Conservation (phyloP, 768 basidiomycete genomes). For the Galerina marginata region DNA sequence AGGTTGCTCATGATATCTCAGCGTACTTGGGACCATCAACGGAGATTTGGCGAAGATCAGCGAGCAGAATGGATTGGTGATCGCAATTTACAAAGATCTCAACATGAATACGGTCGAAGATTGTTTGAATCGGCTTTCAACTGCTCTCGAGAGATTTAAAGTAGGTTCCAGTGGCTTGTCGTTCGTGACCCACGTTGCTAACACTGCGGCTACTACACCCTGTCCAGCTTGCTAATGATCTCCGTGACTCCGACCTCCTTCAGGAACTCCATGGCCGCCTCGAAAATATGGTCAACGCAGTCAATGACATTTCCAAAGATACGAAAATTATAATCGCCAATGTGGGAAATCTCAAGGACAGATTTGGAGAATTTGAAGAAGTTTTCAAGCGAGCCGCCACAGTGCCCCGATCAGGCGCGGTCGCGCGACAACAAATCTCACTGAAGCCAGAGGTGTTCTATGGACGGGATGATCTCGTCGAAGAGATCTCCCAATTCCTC, state of each 20-base stretch:
- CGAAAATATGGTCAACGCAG: neutral
- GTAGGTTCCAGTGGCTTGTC: neutral
- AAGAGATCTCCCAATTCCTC: conserved; percentile 4
- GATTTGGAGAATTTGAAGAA: no score
- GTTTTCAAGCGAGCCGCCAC: neutral
- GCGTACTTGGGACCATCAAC: conserved; percentile 8
- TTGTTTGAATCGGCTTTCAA: conserved; percentile 5
- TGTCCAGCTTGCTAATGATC: neutral
- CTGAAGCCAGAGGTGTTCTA: conserved; percentile 9
- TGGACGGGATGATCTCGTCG: conserved; percentile 4
- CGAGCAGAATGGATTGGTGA: conserved; percentile 1
- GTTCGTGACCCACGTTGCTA: neutral
- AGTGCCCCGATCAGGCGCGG: neutral
- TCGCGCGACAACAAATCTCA: neutral
- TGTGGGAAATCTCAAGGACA: no score
- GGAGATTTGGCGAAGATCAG: conserved; percentile 2
- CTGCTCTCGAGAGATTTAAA: conserved; percentile 6
- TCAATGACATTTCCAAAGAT: neutral
- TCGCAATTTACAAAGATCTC: neutral
- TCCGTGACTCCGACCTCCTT: neutral
- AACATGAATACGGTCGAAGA: neutral
- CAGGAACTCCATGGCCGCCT: neutral
- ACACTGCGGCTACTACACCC: neutral
- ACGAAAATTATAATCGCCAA: neutral
- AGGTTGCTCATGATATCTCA: neutral